A percentile compares a stretch with the other conserved stretches of the same genome.
Conservation (phyloP, 306 rosid species). For the Sindora glabra region DNA sequence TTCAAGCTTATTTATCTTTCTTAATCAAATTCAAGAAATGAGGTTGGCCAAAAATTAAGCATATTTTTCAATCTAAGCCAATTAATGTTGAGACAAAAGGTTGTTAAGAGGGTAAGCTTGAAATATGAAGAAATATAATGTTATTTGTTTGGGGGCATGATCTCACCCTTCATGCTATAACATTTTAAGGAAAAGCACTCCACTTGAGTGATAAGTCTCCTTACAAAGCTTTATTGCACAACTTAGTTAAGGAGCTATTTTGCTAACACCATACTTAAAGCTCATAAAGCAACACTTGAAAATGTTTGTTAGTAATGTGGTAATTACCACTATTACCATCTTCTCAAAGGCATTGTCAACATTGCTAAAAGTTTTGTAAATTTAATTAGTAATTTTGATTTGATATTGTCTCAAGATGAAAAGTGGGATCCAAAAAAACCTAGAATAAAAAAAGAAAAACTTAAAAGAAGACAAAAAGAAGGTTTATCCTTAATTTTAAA, state of each 20-base stretch:
- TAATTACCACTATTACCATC: background rate
- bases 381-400: constrained; percentile 12
- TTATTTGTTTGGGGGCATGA: constrained; percentile 48
- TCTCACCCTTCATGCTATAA: constrained; percentile 57
- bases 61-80: constrained; percentile 30
- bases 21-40: constrained; percentile 40
- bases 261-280: constrained; percentile 90
- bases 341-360: background rate
- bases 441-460: constrained; percentile 75
- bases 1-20: constrained; percentile 17
- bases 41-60: constrained; percentile 41
- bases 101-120: constrained; percentile 87
- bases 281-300: constrained; percentile 88
- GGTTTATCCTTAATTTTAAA: constrained; percentile 37
- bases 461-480: constrained; percentile 74
- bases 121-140: constrained; percentile 52
- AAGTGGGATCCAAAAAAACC: constrained; percentile 82
- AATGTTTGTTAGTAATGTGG: constrained; percentile 65
- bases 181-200: constrained; percentile 88
- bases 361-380: background rate
- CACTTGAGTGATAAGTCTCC: constrained; percentile 87
- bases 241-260: constrained; percentile 72
- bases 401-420: constrained; percentile 54
- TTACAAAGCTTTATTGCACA: constrained; percentile 79
- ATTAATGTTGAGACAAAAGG: constrained; percentile 40